These are phyloP conservation scores for Lotmaria passim DNA, from an alignment of 208 protist genomes.

Conservation along the genomic window DNA sequence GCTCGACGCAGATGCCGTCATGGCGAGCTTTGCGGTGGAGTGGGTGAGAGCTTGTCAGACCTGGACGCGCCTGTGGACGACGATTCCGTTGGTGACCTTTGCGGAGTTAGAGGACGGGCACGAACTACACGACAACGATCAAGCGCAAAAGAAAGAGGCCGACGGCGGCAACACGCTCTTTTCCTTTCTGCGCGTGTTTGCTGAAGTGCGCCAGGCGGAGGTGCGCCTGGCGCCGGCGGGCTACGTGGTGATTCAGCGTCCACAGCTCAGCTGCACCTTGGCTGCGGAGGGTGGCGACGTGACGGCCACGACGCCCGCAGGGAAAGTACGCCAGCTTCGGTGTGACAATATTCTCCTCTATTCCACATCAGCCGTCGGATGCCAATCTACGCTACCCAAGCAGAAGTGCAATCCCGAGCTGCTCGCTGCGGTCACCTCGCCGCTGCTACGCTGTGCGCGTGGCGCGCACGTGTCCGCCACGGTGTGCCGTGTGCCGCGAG, in stretches of 20 bases:
- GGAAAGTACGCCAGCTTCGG: background rate
- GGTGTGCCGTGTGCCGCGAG: conserved; percentile 7
- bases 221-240: conserved; percentile 11
- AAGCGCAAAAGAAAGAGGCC: background rate
- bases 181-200: background rate
- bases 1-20: conserved; percentile 1
- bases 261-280: background rate
- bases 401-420: background rate
- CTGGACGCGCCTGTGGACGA: conserved; percentile 1
- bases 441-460: background rate
- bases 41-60: conserved; percentile 3
- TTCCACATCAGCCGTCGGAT: background rate
- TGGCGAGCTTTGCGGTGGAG: conserved; percentile 7
- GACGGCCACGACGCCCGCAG: background rate
- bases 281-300: background rate
- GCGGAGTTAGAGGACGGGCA: background rate
- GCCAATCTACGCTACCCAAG: background rate
- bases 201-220: conserved; percentile 8
- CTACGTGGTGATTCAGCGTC: conserved; percentile 4
- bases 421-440: background rate
- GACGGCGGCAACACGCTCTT: background rate
- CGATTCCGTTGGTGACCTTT: too few species aligned
- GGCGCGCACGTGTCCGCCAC: background rate
- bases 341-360: background rate
- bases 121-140: background rate